phyloP scores from a whole-genome alignment of 345 rosid genomes.

The Pugionium dolabratum region DNA sequence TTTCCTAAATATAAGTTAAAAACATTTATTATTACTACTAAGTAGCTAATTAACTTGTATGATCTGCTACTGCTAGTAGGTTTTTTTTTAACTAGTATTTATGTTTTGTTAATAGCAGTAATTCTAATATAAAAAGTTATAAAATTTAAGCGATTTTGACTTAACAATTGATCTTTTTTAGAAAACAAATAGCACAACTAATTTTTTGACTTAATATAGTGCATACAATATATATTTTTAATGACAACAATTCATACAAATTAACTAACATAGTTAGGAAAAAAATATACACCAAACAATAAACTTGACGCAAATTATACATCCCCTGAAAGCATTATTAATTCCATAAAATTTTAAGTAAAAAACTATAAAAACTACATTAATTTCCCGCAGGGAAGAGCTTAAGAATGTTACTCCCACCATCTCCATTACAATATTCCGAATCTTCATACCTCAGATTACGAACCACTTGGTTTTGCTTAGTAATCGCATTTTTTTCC shows the following conservation, averaged over 20 bases:
- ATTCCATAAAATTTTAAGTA: constrained; percentile 3
- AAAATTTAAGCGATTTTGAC: neutral
- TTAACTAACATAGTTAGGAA: too few relatives aligned
- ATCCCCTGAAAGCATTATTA: neutral
- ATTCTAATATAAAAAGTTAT: neutral
- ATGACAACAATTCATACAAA: too few relatives aligned
- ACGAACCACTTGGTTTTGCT: constrained; percentile 34
- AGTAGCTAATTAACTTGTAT: neutral
- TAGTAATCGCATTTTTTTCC: constrained; percentile 15
- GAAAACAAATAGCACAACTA: neutral
- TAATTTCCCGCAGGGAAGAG: constrained; percentile 35
- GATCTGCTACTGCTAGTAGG: neutral
- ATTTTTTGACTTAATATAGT: neutral
- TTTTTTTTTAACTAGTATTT: neutral
- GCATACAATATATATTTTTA: too few relatives aligned
- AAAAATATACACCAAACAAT: constrained; percentile 14
- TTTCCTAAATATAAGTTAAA: neutral
- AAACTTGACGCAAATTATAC: constrained; percentile 13
- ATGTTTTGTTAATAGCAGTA: neutral
- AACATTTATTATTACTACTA: neutral
- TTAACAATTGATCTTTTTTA: neutral
- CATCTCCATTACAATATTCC: constrained; percentile 20
- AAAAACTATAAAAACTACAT: neutral
- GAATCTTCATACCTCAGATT: constrained; percentile 35
- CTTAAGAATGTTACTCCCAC: constrained; percentile 34